These are phyloP conservation scores for Candida caryicola DNA, from an alignment of 805 yeast genomes.

Conservation along the genomic window DNA sequence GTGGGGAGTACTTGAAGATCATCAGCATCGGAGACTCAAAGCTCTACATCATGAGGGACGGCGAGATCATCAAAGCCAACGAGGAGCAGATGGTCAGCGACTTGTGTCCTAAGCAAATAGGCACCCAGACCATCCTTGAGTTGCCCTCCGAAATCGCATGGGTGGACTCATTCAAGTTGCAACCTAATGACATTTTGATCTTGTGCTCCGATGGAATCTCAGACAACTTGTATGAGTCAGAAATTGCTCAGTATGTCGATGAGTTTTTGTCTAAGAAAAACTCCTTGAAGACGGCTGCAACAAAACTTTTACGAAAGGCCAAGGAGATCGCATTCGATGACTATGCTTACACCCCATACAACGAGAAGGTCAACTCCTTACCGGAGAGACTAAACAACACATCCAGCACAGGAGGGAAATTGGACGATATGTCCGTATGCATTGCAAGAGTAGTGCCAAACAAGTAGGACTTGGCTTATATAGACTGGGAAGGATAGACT, in stretches of 20 bases:
- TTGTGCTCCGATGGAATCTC: slow-evolving; percentile 54
- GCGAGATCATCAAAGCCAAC: slow-evolving; percentile 41
- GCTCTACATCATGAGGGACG: slow-evolving; percentile 46
- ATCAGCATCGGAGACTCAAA: slow-evolving; percentile 54
- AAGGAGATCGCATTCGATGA: slow-evolving; percentile 53
- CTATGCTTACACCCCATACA: slow-evolving; percentile 52
- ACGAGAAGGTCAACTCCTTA: slow-evolving; percentile 46
- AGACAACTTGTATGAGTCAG: slow-evolving; percentile 51
- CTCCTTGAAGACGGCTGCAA: slow-evolving; percentile 39
- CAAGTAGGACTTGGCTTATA: slow-evolving; percentile 2
- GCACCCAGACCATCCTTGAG: slow-evolving; percentile 44
- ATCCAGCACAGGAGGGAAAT: slow-evolving; percentile 48
- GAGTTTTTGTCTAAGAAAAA: slow-evolving; percentile 29
- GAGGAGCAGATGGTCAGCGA: slow-evolving; percentile 45
- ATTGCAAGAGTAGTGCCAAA: slow-evolving; percentile 40
- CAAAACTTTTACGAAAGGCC: slow-evolving; percentile 39
- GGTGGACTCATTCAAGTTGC: slow-evolving; percentile 39
- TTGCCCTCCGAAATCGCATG: slow-evolving; percentile 49
- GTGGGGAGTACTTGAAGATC: slow-evolving; percentile 45
- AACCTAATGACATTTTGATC: slow-evolving; percentile 42
- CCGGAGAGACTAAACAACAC: slow-evolving; percentile 31
- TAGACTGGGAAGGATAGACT: slow-evolving; percentile 1
- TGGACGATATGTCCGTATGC: slow-evolving; percentile 54
- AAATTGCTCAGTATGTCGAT: slow-evolving; percentile 38
- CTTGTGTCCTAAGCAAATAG: slow-evolving; percentile 54